Evolutionary conservation across 768 basidiomycete genomes (phyloP), one percentile per base, ranked within the genome.

Genomic region (Suillus cothurnatus): DNA sequence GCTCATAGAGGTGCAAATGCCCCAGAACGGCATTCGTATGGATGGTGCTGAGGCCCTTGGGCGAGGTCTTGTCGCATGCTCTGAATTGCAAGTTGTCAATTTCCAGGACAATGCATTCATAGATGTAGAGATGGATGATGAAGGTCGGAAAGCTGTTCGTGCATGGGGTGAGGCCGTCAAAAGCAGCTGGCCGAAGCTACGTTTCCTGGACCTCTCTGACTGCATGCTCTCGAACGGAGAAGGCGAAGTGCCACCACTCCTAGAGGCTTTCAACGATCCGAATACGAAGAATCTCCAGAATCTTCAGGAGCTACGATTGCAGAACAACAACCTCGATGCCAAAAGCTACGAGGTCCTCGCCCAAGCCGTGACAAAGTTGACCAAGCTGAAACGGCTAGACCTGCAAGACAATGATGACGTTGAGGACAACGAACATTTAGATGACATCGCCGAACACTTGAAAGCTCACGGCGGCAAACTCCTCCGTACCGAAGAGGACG

Each of bases 1-100:
- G 7, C 85, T 99, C 38, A 81, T 81, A 61, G 94, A 97, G 69
- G 90, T 99, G 36, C 86, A 92, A 64, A 90, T 99, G 89, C 92
- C 93, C n/a, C 96, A 99, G 82, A 98, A 99, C 72, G 97, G 97
- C 6, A 98, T 99, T 71, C 85, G 95, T 68, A 93, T 93, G 89
- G 90, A 90, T 64, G 97, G 97, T 5, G 91, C 97, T 72, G 84
- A 84, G 11, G 85, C 87, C 14, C 86, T 99, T 28, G 92, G 93
- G 6, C 74, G 77, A 28, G 97, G 95, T 5, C 77, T 99, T 38
- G 76, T 87, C 15, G 82, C 88, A 63, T 91, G 90, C 74, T 79
- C 82, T 3, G 79, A 82, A 49, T 80, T 99, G 61, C 81, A 88
- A 71, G 79, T 88, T 68, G 85, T 99, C 71, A 95, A 99, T 82